phyloP scores from a whole-genome alignment of 345 rosid species.

The Camelina hispida region DNA sequence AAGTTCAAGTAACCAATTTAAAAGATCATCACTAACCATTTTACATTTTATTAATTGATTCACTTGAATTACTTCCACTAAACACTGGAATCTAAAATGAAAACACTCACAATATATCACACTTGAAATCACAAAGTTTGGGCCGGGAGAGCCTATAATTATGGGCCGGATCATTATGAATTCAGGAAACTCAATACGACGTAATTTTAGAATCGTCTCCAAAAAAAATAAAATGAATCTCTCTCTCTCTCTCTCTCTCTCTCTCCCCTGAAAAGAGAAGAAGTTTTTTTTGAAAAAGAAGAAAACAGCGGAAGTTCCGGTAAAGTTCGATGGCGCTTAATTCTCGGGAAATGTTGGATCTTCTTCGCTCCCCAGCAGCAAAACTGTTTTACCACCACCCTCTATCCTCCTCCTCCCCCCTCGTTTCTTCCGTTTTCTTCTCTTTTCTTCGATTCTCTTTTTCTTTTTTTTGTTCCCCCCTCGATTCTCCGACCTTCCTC shows the following conservation, averaged over 20 bases:
- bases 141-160: not conserved
- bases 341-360: conserved; percentile 52
- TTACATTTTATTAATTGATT: too few species aligned
- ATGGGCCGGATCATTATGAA: conserved; percentile 3
- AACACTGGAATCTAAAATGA: too few species aligned
- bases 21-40: too few species aligned
- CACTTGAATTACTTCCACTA: too few species aligned
- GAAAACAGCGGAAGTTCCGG: conserved; percentile 32
- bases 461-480: not conserved
- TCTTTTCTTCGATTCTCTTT: conserved; percentile 3
- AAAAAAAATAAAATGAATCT: not conserved
- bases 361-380: conserved; percentile 20
- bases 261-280: conserved; percentile 5
- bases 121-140: not conserved
- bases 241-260: not conserved
- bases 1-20: too few species aligned
- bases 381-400: conserved; percentile 1
- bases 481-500: conserved; percentile 14
- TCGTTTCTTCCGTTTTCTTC: conserved; percentile 38
- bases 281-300: not conserved
- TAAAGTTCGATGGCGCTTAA: conserved; percentile 54
- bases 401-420: conserved; percentile 8
- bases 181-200: not conserved
- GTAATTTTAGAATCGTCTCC: not conserved
- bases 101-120: too few species aligned